Evolutionary conservation across 2,329 filamentous ascomycete genomes (phyloP).

Genomic region (Hymenoscyphus albidus): DNA sequence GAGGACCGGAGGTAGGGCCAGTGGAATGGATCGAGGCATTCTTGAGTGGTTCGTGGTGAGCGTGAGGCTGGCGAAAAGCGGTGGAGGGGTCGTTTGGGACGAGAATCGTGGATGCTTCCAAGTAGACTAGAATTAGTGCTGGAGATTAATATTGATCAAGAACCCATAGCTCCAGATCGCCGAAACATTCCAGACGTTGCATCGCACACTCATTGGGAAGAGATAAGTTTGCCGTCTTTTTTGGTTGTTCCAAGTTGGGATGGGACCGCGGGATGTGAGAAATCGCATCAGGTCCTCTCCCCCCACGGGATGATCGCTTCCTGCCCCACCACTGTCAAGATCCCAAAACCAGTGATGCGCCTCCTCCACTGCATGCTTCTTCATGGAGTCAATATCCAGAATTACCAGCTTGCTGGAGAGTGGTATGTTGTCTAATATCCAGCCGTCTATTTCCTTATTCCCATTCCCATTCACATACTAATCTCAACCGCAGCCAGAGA

Average conservation of each 20-base stretch:
- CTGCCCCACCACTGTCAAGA: constrained; percentile 26
- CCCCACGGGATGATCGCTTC: constrained; percentile 5
- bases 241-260: neutral
- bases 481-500: constrained; percentile 67
- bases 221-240: neutral
- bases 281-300: constrained; percentile 2
- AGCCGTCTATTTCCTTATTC: constrained; percentile 3
- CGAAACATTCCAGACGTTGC: neutral
- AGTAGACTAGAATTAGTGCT: constrained; percentile 26
- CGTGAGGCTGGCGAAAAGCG: constrained; percentile 1
- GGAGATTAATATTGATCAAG: constrained; percentile 23
- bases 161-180: neutral
- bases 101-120: neutral
- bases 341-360: constrained; percentile 21
- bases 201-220: neutral
- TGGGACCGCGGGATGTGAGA: neutral
- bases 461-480: constrained; percentile 11
- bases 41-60: constrained; percentile 2
- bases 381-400: constrained; percentile 92
- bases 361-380: constrained; percentile 14
- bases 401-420: constrained; percentile 94
- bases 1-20: constrained; percentile 50
- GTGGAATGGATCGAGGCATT: constrained; percentile 32
- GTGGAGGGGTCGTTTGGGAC: constrained; percentile 11
- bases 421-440: constrained; percentile 53